phyloP scores from a whole-genome alignment of 2,329 filamentous ascomycete species.

The Boeremia exigua region DNA sequence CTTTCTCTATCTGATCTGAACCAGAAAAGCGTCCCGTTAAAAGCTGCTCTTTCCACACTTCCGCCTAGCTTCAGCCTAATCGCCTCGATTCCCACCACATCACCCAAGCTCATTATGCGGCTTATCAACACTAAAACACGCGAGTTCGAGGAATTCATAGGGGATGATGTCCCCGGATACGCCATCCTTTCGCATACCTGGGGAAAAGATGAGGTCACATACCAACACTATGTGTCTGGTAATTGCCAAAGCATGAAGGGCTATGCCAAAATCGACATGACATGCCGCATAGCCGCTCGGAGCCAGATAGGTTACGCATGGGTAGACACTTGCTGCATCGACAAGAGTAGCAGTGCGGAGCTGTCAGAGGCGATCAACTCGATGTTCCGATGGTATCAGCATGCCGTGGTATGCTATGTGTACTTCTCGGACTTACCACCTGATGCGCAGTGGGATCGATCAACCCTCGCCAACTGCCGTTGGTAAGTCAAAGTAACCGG shows the following conservation, averaged over 20 bases:
- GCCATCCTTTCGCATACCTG: slow-evolving; percentile 14
- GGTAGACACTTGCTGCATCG: slow-evolving; percentile 17
- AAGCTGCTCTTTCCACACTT: not conserved
- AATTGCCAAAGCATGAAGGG: not conserved
- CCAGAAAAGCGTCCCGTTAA: too few relatives aligned
- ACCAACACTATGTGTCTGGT: not conserved
- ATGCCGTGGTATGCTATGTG: slow-evolving; percentile 15
- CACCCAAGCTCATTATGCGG: not conserved
- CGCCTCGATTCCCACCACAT: too few relatives aligned
- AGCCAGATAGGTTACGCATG: not conserved
- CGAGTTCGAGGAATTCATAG: not conserved
- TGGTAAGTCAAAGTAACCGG: not conserved
- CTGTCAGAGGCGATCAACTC: slow-evolving; percentile 20
- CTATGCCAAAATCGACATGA: slow-evolving; percentile 3
- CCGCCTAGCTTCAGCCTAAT: not conserved
- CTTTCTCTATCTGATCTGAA: too few relatives aligned
- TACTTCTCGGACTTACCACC: slow-evolving; percentile 11
- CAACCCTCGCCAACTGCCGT: not conserved
- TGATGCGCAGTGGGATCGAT: not conserved
- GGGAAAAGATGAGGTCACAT: slow-evolving; percentile 12
- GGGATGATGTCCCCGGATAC: slow-evolving; percentile 1
- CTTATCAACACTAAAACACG: not conserved
- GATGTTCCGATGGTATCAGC: slow-evolving; percentile 23
- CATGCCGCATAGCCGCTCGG: not conserved
- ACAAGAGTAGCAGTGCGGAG: slow-evolving; percentile 16